Percentiles rank a stretch among this genome's conserved stretches.
These are phyloP conservation scores for Eucalyptus cloeziana DNA, from an alignment of 345 rosid species.

Conservation along the genomic window DNA sequence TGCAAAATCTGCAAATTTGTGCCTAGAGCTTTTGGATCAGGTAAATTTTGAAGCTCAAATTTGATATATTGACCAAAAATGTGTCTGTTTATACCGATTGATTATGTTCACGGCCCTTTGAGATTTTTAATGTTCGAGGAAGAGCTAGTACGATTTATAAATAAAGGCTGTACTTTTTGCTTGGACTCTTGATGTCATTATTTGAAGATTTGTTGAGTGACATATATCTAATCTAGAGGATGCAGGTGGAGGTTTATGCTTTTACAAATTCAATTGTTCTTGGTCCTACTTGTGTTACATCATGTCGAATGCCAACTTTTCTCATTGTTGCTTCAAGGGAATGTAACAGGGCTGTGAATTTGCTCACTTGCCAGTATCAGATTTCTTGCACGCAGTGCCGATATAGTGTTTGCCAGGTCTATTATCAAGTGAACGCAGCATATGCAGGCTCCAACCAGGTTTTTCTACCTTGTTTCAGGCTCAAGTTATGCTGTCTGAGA, in stretches of 20 bases:
- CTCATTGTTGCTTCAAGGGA: background rate
- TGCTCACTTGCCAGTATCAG: background rate
- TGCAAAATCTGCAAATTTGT: slow-evolving; percentile 67
- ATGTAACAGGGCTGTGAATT: background rate
- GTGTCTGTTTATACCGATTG: background rate
- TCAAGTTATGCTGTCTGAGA: slow-evolving; percentile 82
- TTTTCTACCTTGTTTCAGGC: slow-evolving; percentile 39
- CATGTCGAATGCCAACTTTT: background rate
- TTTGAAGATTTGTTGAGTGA: background rate
- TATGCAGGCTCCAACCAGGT: background rate
- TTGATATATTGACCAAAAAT: background rate
- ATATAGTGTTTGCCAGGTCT: background rate
- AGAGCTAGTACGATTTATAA: background rate
- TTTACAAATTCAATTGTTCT: background rate
- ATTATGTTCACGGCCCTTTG: background rate
- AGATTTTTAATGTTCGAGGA: background rate
- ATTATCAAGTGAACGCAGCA: background rate
- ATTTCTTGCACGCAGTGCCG: background rate
- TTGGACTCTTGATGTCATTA: background rate
- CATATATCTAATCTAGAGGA: background rate
- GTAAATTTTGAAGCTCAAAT: slow-evolving; percentile 14
- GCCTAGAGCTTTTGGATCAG: slow-evolving; percentile 77
- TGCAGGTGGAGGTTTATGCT: background rate
- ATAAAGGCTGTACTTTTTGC: background rate
- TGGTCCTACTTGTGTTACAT: background rate